phyloP scores from a whole-genome alignment of 2,329 filamentous ascomycete species.

The Ophiobolus disseminans region DNA sequence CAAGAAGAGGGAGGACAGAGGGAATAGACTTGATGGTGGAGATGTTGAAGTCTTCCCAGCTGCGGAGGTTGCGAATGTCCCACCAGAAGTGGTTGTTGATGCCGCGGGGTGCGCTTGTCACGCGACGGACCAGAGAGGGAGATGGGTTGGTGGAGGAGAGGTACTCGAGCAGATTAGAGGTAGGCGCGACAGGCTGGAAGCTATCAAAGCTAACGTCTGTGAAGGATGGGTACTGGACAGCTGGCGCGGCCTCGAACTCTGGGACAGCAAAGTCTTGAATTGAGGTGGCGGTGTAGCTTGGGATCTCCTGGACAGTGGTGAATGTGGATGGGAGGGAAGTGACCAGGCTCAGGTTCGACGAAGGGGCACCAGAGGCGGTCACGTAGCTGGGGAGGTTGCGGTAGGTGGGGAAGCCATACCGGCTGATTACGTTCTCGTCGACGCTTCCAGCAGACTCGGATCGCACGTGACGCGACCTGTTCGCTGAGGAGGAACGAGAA shows the following conservation, averaged over 20 bases:
- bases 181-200: slow-evolving; percentile 45
- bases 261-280: slow-evolving; percentile 44
- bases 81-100: slow-evolving; percentile 90
- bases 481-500: slow-evolving; percentile 68
- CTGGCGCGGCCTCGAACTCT: slow-evolving; percentile 47
- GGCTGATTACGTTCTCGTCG: slow-evolving; percentile 69
- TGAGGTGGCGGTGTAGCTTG: slow-evolving; percentile 39
- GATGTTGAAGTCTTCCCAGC: slow-evolving; percentile 82
- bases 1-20: slow-evolving; percentile 74
- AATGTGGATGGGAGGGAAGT: slow-evolving; percentile 48
- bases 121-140: slow-evolving; percentile 79
- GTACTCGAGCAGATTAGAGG: slow-evolving; percentile 78
- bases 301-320: slow-evolving; percentile 43
- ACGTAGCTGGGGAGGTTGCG: slow-evolving; percentile 71
- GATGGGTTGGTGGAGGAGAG: slow-evolving; percentile 82
- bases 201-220: slow-evolving; percentile 49
- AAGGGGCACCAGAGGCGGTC: slow-evolving; percentile 48
- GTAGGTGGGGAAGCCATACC: slow-evolving; percentile 85
- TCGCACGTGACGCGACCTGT: slow-evolving; percentile 53
- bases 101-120: slow-evolving; percentile 73
- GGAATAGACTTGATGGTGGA: slow-evolving; percentile 74
- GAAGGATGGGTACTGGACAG: slow-evolving; percentile 54
- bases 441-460: slow-evolving; percentile 73
- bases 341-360: slow-evolving; percentile 49
- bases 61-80: slow-evolving; percentile 86